phyloP scores from a whole-genome alignment of 2,329 filamentous ascomycete genomes.

The Diaporthe australafricana region DNA sequence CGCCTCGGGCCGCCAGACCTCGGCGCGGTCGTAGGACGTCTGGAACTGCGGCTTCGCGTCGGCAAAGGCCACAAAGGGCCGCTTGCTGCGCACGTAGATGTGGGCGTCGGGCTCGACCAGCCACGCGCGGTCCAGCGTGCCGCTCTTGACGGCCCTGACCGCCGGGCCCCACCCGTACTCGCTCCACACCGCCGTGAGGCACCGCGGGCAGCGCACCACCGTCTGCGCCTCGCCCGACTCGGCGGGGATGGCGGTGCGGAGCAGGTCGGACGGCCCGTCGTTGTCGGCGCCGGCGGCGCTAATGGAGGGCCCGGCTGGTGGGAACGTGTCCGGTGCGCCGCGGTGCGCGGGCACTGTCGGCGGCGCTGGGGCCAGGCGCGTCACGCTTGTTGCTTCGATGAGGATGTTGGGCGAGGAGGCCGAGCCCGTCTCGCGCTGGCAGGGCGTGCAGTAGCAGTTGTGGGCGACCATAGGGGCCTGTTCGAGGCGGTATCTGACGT shows the following conservation, averaged over 20 bases:
- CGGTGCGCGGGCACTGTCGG: conserved; percentile 40
- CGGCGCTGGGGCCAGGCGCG: conserved; percentile 44
- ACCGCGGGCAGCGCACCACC: conserved; percentile 56
- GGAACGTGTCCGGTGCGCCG: conserved; percentile 26
- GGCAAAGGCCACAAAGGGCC: conserved; percentile 50
- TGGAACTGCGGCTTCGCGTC: conserved; percentile 52
- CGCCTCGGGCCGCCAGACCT: conserved; percentile 49
- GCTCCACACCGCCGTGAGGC: conserved; percentile 54
- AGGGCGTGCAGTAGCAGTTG: conserved; percentile 60
- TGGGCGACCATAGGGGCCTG: conserved; percentile 61
- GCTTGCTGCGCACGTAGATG: conserved; percentile 54
- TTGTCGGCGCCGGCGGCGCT: not conserved
- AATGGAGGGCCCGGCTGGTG: conserved; percentile 28
- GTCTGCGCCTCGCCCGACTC: conserved; percentile 54
- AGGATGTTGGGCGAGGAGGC: conserved; percentile 54
- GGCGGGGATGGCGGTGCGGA: conserved; percentile 47
- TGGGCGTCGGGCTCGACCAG: conserved; percentile 57
- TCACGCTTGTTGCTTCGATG: conserved; percentile 53
- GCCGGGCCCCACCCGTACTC: conserved; percentile 50
- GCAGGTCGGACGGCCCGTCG: not conserved
- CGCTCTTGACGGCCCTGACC: conserved; percentile 54
- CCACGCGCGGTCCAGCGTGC: conserved; percentile 55
- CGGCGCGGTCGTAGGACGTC: conserved; percentile 48
- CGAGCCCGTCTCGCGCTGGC: conserved; percentile 58
- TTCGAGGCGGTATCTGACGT: conserved; percentile 74